Evolutionary conservation across 805 yeast genomes (phyloP).

Genomic region (Candida boidinii): DNA sequence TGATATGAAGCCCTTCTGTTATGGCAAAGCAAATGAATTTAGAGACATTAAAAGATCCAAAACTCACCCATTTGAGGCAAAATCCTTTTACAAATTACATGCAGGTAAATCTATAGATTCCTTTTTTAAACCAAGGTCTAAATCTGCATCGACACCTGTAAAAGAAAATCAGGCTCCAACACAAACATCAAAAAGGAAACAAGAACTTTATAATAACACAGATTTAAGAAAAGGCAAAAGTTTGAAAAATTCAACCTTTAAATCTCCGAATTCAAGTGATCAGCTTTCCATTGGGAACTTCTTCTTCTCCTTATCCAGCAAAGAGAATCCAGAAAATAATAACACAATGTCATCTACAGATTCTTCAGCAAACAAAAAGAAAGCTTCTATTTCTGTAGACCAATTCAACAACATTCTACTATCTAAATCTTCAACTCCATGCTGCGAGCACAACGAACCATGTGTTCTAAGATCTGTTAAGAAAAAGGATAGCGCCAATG

Average conservation of each 20-base stretch:
- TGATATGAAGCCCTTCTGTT: slow-evolving; percentile 11
- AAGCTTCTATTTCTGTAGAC: slow-evolving; percentile 5
- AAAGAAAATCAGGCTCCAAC: neutral
- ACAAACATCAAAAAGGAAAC: slow-evolving; percentile 1
- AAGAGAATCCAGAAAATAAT: slow-evolving; percentile 1
- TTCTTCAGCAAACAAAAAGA: neutral
- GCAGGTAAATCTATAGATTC: slow-evolving; percentile 20
- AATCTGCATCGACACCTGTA: neutral
- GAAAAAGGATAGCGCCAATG: slow-evolving; percentile 27
- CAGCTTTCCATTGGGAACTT: slow-evolving; percentile 4
- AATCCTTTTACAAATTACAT: slow-evolving; percentile 32
- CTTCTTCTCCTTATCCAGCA: slow-evolving; percentile 2
- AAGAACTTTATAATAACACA: too few relatives aligned
- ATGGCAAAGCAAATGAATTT: neutral
- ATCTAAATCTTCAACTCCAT: slow-evolving; percentile 22
- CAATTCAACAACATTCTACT: slow-evolving; percentile 15
- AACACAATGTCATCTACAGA: neutral
- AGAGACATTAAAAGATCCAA: slow-evolving; percentile 3
- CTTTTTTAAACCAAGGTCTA: slow-evolving; percentile 14
- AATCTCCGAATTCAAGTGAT: too few relatives aligned
- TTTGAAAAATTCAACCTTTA: too few relatives aligned
- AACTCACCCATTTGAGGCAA: slow-evolving; percentile 45
- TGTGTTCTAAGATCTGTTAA: slow-evolving; percentile 38
- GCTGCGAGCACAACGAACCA: slow-evolving; percentile 39
- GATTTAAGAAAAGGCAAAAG: too few relatives aligned